Conservation (phyloP, 768 basidiomycete genomes). For the Trametes sanguinea region DNA sequence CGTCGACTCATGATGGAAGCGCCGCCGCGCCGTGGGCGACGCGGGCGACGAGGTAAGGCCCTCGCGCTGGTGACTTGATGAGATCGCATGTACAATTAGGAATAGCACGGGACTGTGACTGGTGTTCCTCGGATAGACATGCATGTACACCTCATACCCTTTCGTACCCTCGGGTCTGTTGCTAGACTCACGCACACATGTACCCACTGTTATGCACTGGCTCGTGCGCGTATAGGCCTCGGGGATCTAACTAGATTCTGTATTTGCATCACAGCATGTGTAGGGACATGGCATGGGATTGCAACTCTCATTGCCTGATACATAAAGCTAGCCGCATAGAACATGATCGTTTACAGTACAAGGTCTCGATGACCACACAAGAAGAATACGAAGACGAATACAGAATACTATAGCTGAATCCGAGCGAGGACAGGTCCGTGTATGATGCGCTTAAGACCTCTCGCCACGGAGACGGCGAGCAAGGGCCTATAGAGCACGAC, state of each 20-base stretch:
- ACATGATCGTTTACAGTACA: conserved; percentile 15
- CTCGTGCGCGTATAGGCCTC: too few relatives aligned
- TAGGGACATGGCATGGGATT: conserved; percentile 9
- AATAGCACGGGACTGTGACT: too few relatives aligned
- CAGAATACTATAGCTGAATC: conserved; percentile 14
- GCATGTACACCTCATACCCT: not conserved
- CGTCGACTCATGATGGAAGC: conserved; percentile 9
- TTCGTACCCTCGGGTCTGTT: too few relatives aligned
- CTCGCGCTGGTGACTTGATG: not conserved
- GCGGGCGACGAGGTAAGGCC: not conserved
- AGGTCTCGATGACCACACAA: conserved; percentile 15
- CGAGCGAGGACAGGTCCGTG: not conserved
- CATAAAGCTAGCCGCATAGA: conserved; percentile 8
- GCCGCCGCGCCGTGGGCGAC: not conserved
- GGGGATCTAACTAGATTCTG: too few relatives aligned
- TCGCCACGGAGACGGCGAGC: conserved; percentile 81
- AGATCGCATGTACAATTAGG: too few relatives aligned
- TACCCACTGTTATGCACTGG: too few relatives aligned
- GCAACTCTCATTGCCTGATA: conserved; percentile 13
- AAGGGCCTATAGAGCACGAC: conserved; percentile 44
- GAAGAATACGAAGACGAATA: conserved; percentile 13
- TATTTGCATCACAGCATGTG: too few relatives aligned
- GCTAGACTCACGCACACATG: too few relatives aligned
- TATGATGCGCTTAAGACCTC: conserved; percentile 50
- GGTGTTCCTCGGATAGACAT: not conserved